Evolutionary conservation across 495 filamentous ascomycete species (phyloP).

Genomic region (Aspergillus campestris): DNA sequence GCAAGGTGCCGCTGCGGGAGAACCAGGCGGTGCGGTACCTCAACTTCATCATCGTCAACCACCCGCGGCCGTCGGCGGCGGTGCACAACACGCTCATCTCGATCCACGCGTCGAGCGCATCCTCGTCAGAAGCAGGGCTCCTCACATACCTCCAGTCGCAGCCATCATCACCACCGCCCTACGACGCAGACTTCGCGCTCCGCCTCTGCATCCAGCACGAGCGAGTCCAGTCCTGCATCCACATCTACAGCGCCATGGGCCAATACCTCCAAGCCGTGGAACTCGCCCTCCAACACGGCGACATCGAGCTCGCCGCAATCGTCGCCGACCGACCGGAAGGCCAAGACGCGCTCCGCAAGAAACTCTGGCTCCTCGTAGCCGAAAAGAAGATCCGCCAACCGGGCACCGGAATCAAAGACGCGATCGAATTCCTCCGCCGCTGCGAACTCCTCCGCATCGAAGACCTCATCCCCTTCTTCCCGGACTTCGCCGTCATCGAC

Average conservation of each 20-base stretch:
- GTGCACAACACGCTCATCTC: constrained; percentile 96
- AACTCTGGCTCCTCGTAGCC: constrained; percentile 88
- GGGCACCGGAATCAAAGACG: constrained; percentile 77
- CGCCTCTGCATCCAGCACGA: constrained; percentile 89
- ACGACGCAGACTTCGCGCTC: constrained; percentile 96
- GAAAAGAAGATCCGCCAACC: constrained; percentile 82
- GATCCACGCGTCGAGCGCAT: constrained; percentile 83
- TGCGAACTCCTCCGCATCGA: constrained; percentile 92
- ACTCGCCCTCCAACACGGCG: constrained; percentile 77
- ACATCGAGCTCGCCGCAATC: constrained; percentile 79
- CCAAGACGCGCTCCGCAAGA: constrained; percentile 75
- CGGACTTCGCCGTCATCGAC: constrained; percentile 97
- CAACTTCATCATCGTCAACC: constrained; percentile 83
- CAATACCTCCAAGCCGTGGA: constrained; percentile 89
- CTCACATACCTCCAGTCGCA: constrained; percentile 79
- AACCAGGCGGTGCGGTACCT: constrained; percentile 96
- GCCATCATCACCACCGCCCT: constrained; percentile 63
- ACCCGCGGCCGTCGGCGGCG: constrained; percentile 74
- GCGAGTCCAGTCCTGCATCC: constrained; percentile 84
- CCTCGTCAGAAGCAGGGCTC: constrained; percentile 72
- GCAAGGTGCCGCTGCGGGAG: constrained; percentile 41
- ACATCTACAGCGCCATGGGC: constrained; percentile 93
- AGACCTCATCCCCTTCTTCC: constrained; percentile 96
- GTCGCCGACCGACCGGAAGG: constrained; percentile 82
- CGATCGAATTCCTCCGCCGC: constrained; percentile 86